A percentile compares a stretch with the other conserved stretches of the same genome.
phyloP scores from a whole-genome alignment of 148 eudicot genomes.

The Persicaria maculosa region DNA sequence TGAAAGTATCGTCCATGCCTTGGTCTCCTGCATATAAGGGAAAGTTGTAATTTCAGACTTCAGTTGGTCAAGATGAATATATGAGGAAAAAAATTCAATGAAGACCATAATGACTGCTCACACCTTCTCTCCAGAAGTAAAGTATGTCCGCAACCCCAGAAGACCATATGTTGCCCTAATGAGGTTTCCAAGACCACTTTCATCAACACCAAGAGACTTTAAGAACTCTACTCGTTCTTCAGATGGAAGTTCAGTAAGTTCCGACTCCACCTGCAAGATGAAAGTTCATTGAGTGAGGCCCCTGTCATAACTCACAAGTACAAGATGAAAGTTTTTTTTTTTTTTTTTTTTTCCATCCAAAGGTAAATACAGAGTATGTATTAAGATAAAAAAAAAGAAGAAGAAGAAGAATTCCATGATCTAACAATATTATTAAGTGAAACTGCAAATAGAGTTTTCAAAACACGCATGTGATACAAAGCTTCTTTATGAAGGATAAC shows the following conservation, averaged over 20 bases:
- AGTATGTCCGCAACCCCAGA: slow-evolving; percentile 88
- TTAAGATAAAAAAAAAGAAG: no score
- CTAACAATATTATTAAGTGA: neutral
- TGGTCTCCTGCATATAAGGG: slow-evolving; percentile 62
- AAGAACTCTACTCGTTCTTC: slow-evolving; percentile 89
- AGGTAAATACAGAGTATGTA: no score
- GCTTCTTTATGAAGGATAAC: neutral
- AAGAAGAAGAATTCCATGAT: neutral
- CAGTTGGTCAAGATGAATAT: neutral
- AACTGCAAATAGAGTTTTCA: neutral
- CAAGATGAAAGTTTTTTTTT: neutral
- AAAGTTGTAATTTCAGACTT: neutral
- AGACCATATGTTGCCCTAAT: slow-evolving; percentile 83
- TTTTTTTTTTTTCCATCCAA: no score
- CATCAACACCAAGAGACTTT: slow-evolving; percentile 79
- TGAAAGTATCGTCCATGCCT: slow-evolving; percentile 96
- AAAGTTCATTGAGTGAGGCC: slow-evolving; percentile 4
- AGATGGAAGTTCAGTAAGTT: slow-evolving; percentile 81
- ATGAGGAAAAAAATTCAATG: neutral
- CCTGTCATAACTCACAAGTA: neutral
- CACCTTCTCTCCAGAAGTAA: slow-evolving; percentile 98
- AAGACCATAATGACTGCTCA: slow-evolving; percentile 1
- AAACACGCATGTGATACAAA: neutral
- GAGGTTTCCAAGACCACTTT: slow-evolving; percentile 96
- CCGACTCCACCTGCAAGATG: slow-evolving; percentile 77